phyloP scores from a whole-genome alignment of 2,329 filamentous ascomycete species.

The Ceratocystiopsis sp. region DNA sequence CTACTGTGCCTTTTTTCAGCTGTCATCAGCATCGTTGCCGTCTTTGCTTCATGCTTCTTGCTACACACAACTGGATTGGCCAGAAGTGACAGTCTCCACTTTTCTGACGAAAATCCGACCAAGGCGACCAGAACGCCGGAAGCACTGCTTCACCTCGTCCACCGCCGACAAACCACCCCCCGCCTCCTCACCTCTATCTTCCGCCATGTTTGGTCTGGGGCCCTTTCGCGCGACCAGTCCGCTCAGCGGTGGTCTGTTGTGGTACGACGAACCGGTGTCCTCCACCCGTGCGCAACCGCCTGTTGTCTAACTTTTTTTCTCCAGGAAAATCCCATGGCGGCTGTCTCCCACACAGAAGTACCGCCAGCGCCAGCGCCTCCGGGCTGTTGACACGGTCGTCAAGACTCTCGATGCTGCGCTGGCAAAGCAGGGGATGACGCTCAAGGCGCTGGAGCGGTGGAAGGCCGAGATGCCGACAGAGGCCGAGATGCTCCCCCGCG shows the following conservation, averaged over 20 bases:
- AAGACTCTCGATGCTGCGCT: slow-evolving; percentile 67
- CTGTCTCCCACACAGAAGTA: slow-evolving; percentile 83
- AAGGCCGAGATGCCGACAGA: slow-evolving; percentile 92
- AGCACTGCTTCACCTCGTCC: background rate
- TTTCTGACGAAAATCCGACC: too few species aligned
- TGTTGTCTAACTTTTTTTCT: background rate
- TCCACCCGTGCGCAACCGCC: background rate
- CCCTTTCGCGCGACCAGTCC: slow-evolving; percentile 64
- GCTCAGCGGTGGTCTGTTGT: slow-evolving; percentile 66
- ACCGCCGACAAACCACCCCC: background rate
- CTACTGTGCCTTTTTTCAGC: too few species aligned
- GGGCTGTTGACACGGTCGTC: slow-evolving; percentile 75
- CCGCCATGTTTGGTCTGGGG: slow-evolving; percentile 63
- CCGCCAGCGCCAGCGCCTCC: slow-evolving; percentile 67
- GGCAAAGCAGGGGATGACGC: slow-evolving; percentile 50
- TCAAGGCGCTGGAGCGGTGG: slow-evolving; percentile 74
- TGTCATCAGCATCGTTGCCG: too few species aligned
- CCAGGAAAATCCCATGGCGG: slow-evolving; percentile 88
- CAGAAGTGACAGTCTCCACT: too few species aligned
- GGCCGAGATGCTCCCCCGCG: slow-evolving; percentile 83
- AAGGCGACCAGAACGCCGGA: too few species aligned
- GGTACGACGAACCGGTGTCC: slow-evolving; percentile 31
- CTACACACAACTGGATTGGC: too few species aligned
- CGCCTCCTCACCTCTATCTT: background rate
- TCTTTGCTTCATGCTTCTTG: too few species aligned